Base-by-base conservation (phyloP, 768 basidiomycete species). In the Phylloporus rhodoxanthus region DNA sequence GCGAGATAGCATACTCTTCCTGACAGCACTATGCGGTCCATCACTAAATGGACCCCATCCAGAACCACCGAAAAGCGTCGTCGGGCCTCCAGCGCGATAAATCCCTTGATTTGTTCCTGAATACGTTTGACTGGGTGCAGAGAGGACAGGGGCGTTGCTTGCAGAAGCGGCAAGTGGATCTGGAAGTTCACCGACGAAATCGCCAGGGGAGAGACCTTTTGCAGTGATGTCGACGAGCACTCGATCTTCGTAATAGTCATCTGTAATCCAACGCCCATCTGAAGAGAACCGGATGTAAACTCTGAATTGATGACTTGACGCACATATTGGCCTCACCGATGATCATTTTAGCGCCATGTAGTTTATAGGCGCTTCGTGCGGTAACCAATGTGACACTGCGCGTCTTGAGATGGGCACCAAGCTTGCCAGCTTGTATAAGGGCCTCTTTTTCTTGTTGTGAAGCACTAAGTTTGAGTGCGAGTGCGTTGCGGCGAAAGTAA, bases 231-330 rank as follows among this genome's bases (percentile, higher is more conserved):
- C 87, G 52, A 77, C 81, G 1, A 84, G 75, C 0, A 80, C 79
- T 49, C 87, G 87, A 34, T 85, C 87, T 67, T 99, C 96, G 69
- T 91, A 91, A 66, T 99, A 99, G 70, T 98, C 96, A 62, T 98
- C 96, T 7, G 80, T 79, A 1, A 98, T 84, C 87, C 93, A 95
- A 62, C 80, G 75, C 1, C 95, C 96, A 48, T 92, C 94, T 96
- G 48, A 17, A 53, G 36, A 13, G 10, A 49, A 32, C 9, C 7
- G 37, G 8, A 39, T n/a, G 19, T 19, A n/a, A 25, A 14, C 32
- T 14, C 26, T 44, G 15, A 39, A 43, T 25, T 44, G 28, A 8
- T 38, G 0, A 14, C 8, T 10, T 23, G 29, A 19, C 21, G 42
- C 6, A 20, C 6, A 20, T 26, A 13, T 19, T 15, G 28, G 14